Evolutionary conservation across 208 protist genomes (phyloP), one percentile per base, ranked within the genome.

Genomic region (Acanthamoeba sp.): DNA sequence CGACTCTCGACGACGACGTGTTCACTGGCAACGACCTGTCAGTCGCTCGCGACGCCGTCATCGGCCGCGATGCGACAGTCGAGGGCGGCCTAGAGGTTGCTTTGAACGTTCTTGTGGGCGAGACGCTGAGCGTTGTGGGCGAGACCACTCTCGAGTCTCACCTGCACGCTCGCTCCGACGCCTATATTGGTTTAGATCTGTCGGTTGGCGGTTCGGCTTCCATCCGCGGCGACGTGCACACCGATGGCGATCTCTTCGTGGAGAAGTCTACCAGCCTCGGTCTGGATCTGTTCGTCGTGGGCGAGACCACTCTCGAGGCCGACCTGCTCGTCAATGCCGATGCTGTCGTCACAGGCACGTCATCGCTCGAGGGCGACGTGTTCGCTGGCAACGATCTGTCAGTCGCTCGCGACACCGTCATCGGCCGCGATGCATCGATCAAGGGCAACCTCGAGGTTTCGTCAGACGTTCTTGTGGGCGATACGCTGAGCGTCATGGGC

Each of bases 221-320:
- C 14, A 32, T 84, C 10, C 38, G 73, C 73, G 73, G 73, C n/a
- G 73, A 84, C n/a, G n/a, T 84, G 38, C 7, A 10, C 22, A 48
- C n/a, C 38, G 34, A 24, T 42, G 73, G 73, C 27, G 6, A 9
- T 29, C 42, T 84, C 73, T 84, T 84, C 38, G 42, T 84, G 22
- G 38, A 84, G 42, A 40, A 84, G 73, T 9, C 10, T 32, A 55
- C 73, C 73, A 55, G 38, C 73, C 42, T 84, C n/a, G 73, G 42
- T 27, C 22, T 7, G 18, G 16, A 9, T n/a, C n/a, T n/a, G n/a
- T n/a, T 24, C 24, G 57, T n/a, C 57, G 16, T 16, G 16, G 16
- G 20, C 24, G 57, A 24, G 20, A n/a, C 57, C 57, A 64, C 57
- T 64, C 20, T n/a, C 24, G 20, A n/a, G 16, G 57, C 20, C 57